These are phyloP conservation scores for Silybum marianum DNA, from an alignment of 129 eudicot species.

Conservation along the genomic window DNA sequence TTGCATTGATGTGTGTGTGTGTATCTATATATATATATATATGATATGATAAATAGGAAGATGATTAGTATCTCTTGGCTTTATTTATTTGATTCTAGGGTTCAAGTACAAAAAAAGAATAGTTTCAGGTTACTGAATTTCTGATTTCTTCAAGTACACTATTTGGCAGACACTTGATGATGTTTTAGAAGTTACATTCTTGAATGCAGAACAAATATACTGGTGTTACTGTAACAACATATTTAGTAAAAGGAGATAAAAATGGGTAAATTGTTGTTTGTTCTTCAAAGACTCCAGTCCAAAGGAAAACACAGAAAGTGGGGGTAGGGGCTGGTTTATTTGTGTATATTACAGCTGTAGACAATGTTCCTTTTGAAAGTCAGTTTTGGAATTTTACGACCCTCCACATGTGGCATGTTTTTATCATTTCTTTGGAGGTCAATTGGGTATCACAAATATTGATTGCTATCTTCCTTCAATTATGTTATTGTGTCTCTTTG, in stretches of 20 bases:
- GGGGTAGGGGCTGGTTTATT: background rate
- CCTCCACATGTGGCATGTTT: constrained; percentile 25
- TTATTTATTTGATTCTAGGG: background rate
- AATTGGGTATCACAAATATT: background rate
- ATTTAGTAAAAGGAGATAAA: background rate
- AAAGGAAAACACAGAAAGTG: background rate
- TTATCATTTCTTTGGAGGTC: background rate
- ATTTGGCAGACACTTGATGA: background rate
- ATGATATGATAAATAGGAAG: background rate
- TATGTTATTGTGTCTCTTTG: background rate
- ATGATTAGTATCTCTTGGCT: background rate
- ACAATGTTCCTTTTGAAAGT: constrained; percentile 9
- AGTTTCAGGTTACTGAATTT: background rate
- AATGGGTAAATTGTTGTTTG: background rate
- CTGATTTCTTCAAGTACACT: background rate
- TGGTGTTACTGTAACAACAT: background rate
- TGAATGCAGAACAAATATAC: background rate
- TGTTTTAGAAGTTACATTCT: background rate
- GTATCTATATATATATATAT: background rate
- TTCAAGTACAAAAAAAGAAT: background rate
- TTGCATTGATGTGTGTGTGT: background rate
- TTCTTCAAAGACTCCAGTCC: background rate
- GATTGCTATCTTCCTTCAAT: background rate
- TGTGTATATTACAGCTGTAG: constrained; percentile 19
- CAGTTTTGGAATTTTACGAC: constrained; percentile 20